phyloP scores from a whole-genome alignment of 257 asterid genomes.

The Fraxinus pennsylvanica region DNA sequence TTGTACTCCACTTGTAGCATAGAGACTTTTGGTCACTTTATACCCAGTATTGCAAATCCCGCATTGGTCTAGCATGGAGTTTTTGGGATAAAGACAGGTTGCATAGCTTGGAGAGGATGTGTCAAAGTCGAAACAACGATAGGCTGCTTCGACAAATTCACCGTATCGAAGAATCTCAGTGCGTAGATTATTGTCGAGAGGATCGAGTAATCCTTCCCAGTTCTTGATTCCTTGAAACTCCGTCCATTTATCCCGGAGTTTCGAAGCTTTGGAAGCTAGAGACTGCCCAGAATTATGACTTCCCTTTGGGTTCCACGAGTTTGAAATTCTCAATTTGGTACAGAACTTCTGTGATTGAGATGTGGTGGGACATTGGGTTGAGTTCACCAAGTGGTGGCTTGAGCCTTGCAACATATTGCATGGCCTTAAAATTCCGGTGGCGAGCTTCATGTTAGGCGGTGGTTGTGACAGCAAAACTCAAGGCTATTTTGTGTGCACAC shows the following conservation, averaged over 20 bases:
- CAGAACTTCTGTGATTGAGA: background rate
- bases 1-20: conserved; percentile 72
- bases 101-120: conserved; percentile 58
- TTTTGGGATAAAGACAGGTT: conserved; percentile 37
- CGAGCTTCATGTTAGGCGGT: conserved; percentile 37
- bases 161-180: conserved; percentile 78
- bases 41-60: conserved; percentile 47
- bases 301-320: conserved; percentile 32
- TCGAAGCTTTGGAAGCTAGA: conserved; percentile 21
- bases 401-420: conserved; percentile 24
- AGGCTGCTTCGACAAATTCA: conserved; percentile 76
- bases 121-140: conserved; percentile 73
- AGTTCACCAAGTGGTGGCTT: background rate
- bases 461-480: background rate
- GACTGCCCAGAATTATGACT: background rate
- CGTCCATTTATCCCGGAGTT: conserved; percentile 62
- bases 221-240: conserved; percentile 85
- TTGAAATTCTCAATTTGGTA: conserved; percentile 26
- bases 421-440: conserved; percentile 25
- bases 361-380: background rate
- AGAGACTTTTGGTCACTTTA: conserved; percentile 46
- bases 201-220: conserved; percentile 93
- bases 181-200: conserved; percentile 71
- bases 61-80: conserved; percentile 40
- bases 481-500: background rate